phyloP scores from a whole-genome alignment of 2,329 filamentous ascomycete genomes.

The Fusarium phyllophilum region DNA sequence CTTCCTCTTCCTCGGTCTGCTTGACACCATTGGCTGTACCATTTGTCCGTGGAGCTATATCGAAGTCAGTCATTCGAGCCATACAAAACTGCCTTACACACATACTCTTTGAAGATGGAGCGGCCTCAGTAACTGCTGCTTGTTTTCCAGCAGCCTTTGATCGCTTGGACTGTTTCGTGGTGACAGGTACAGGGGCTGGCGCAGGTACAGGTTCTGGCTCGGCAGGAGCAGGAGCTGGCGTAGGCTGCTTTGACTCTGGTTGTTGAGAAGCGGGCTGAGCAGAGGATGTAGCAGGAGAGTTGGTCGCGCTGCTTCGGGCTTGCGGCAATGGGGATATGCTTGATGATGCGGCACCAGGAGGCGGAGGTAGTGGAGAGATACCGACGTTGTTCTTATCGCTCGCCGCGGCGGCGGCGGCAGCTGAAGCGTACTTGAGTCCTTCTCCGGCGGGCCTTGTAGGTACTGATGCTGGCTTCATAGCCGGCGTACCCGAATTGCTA shows the following conservation, averaged over 20 bases:
- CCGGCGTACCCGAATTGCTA: slow-evolving; percentile 62
- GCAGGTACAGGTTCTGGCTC: slow-evolving; percentile 29
- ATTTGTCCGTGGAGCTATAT: slow-evolving; percentile 58
- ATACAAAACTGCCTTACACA: not conserved
- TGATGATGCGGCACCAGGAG: slow-evolving; percentile 69
- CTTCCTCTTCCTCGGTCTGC: slow-evolving; percentile 64
- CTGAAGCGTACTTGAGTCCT: slow-evolving; percentile 95
- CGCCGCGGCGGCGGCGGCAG: slow-evolving; percentile 90
- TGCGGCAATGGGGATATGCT: slow-evolving; percentile 62
- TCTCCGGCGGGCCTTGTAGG: slow-evolving; percentile 88
- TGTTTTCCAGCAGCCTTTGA: slow-evolving; percentile 59
- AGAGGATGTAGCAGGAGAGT: slow-evolving; percentile 61
- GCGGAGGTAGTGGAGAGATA: slow-evolving; percentile 91
- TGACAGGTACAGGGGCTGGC: slow-evolving; percentile 42
- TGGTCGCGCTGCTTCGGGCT: slow-evolving; percentile 65
- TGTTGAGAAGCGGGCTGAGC: slow-evolving; percentile 58
- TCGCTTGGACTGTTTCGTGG: slow-evolving; percentile 50
- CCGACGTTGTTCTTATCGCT: slow-evolving; percentile 89
- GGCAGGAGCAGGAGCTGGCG: slow-evolving; percentile 43
- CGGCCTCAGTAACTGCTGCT: slow-evolving; percentile 52
- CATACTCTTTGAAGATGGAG: slow-evolving; percentile 59
- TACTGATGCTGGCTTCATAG: slow-evolving; percentile 93
- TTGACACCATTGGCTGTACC: slow-evolving; percentile 64
- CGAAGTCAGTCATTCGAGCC: slow-evolving; percentile 14
- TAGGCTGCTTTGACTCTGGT: slow-evolving; percentile 49